Conservation (phyloP, 768 basidiomycete species). For the Lepiota brunneoincarnata region DNA sequence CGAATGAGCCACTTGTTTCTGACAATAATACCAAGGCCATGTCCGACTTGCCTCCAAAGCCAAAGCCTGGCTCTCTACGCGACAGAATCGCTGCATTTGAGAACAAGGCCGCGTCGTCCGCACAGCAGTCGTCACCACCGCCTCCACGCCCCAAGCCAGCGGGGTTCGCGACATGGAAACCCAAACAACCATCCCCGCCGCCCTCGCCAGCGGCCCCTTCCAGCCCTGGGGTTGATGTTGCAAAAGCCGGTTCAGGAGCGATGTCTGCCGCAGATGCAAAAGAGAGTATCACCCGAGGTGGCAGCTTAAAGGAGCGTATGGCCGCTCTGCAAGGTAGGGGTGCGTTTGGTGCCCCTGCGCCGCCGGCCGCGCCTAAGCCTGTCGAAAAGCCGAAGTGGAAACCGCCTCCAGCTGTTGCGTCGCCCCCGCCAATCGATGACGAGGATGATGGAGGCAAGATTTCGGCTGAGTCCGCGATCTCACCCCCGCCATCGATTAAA, state of each 20-base stretch:
- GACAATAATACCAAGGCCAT: constrained; percentile 27
- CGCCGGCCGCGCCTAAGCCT: constrained; percentile 50
- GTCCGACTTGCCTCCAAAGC: constrained; percentile 63
- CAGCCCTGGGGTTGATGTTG: constrained; percentile 17
- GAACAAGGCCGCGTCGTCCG: constrained; percentile 47
- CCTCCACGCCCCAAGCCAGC: constrained; percentile 68
- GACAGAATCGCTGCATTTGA: constrained; percentile 91
- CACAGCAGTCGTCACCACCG: constrained; percentile 36
- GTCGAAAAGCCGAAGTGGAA: constrained; percentile 80
- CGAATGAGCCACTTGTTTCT: background rate
- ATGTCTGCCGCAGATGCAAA: constrained; percentile 89
- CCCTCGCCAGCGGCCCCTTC: constrained; percentile 27
- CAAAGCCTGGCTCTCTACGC: constrained; percentile 75
- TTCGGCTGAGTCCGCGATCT: constrained; percentile 19
- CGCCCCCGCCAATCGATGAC: constrained; percentile 45
- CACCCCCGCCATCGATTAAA: constrained; percentile 29
- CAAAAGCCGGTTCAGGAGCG: constrained; percentile 24
- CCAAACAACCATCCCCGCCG: constrained; percentile 53
- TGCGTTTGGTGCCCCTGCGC: constrained; percentile 61
- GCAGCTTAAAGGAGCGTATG: constrained; percentile 91
- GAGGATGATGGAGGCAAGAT: constrained; percentile 23
- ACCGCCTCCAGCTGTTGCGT: constrained; percentile 57
- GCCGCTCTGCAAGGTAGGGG: constrained; percentile 86
- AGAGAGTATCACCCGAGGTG: constrained; percentile 77
- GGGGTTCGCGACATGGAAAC: constrained; percentile 66